Percentiles rank a stretch among this genome's conserved stretches.
Conservation (phyloP, 2,329 filamentous ascomycete genomes). For the Alternaria sp. region DNA sequence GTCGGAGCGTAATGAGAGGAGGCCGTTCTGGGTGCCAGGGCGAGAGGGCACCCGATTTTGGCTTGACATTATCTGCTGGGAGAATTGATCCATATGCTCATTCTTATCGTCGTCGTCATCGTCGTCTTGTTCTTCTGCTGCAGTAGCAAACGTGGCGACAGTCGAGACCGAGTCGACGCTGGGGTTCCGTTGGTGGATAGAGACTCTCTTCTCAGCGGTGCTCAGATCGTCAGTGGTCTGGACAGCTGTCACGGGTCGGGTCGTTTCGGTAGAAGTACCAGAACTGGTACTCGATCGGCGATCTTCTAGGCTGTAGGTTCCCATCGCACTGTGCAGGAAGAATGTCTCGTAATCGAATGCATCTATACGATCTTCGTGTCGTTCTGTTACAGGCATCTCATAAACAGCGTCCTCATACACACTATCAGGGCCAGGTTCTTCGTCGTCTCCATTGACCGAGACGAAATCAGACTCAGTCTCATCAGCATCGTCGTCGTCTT, state of each 20-base stretch:
- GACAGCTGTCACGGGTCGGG: constrained; percentile 47
- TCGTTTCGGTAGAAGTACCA: constrained; percentile 62
- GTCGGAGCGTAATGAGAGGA: constrained; percentile 40
- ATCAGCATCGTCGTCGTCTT: constrained; percentile 39
- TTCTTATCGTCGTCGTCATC: constrained; percentile 52
- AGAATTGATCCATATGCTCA: constrained; percentile 53
- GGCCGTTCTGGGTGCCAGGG: constrained; percentile 23
- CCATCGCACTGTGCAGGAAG: constrained; percentile 91
- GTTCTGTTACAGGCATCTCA: constrained; percentile 53
- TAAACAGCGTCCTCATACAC: constrained; percentile 58
- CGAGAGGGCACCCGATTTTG: constrained; percentile 27
- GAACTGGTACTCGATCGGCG: constrained; percentile 65
- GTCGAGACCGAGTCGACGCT: constrained; percentile 70
- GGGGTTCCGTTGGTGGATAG: constrained; percentile 58
- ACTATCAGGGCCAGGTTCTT: constrained; percentile 39
- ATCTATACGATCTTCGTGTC: constrained; percentile 92
- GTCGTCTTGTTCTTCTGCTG: constrained; percentile 60
- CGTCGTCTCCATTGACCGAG: constrained; percentile 42
- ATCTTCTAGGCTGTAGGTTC: constrained; percentile 70
- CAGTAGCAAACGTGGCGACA: constrained; percentile 69
- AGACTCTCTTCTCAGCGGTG: constrained; percentile 37
- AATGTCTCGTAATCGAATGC: constrained; percentile 98
- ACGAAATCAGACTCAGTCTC: constrained; percentile 49
- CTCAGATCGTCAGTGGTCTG: constrained; percentile 30
- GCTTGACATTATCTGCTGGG: constrained; percentile 41